These are phyloP conservation scores for Scheffersomyces stambukii DNA, from an alignment of 1,139 yeast genomes.

Conservation along the genomic window DNA sequence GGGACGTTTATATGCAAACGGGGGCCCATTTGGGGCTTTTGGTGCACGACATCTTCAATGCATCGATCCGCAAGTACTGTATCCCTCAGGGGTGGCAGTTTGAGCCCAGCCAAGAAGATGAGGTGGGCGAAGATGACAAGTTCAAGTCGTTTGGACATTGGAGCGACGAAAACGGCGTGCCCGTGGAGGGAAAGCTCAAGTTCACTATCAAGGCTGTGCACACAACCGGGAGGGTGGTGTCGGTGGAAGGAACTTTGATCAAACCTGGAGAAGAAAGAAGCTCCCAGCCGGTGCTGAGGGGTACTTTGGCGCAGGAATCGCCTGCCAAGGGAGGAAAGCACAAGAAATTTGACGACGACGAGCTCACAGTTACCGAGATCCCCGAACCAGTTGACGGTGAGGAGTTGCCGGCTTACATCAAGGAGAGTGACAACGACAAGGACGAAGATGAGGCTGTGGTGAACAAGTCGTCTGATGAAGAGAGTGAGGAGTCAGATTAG, in stretches of 20 bases:
- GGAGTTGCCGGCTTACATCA: slow-evolving; percentile 16
- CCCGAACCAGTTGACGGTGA: slow-evolving; percentile 24
- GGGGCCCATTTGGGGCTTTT: slow-evolving; percentile 92
- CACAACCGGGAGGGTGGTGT: slow-evolving; percentile 76
- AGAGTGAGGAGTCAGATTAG: slow-evolving; percentile 14
- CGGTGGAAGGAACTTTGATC: slow-evolving; percentile 80
- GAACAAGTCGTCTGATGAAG: slow-evolving; percentile 27
- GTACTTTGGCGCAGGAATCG: slow-evolving; percentile 8
- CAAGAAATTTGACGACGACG: slow-evolving; percentile 39
- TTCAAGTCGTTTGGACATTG: slow-evolving; percentile 73
- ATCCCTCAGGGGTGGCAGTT: slow-evolving; percentile 85
- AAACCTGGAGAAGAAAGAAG: slow-evolving; percentile 57
- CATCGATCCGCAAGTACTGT: slow-evolving; percentile 77
- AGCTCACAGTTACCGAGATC: slow-evolving; percentile 16
- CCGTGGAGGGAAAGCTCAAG: slow-evolving; percentile 74
- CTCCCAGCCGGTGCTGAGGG: slow-evolving; percentile 46
- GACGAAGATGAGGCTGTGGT: slow-evolving; percentile 26
- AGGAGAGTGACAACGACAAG: slow-evolving; percentile 18
- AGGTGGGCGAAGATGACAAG: slow-evolving; percentile 21
- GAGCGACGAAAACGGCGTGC: slow-evolving; percentile 69
- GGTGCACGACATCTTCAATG: slow-evolving; percentile 91
- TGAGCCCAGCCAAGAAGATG: slow-evolving; percentile 72
- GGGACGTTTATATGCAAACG: slow-evolving; percentile 85
- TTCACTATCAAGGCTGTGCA: slow-evolving; percentile 72
- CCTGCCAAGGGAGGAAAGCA: slow-evolving; percentile 22